These are phyloP conservation scores for Solanum piurae DNA, from an alignment of 257 asterid species.

Conservation along the genomic window DNA sequence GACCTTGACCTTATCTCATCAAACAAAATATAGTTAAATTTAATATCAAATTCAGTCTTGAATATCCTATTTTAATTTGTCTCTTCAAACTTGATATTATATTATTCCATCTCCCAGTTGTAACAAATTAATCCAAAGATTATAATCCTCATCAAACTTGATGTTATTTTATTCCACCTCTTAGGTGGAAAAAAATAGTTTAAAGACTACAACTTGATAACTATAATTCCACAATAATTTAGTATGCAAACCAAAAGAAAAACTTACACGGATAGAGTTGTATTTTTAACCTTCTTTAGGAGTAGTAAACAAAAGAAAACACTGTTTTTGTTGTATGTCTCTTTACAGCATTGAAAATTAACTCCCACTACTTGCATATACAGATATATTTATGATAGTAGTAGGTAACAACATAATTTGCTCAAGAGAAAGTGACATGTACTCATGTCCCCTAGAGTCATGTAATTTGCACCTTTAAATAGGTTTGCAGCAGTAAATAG, in stretches of 20 bases:
- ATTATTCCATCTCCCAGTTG: fast-evolving
- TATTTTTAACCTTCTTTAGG: neutral
- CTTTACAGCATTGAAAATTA: neutral
- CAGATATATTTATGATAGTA: neutral
- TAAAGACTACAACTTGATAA: neutral
- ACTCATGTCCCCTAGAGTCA: neutral
- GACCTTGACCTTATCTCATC: neutral
- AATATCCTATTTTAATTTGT: too few species aligned
- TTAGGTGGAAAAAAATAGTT: neutral
- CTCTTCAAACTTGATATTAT: neutral
- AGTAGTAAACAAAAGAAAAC: neutral
- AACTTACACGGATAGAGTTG: neutral
- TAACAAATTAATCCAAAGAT: too few species aligned
- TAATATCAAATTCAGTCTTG: too few species aligned
- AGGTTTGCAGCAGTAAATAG: neutral
- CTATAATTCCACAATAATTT: neutral
- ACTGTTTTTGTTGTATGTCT: neutral
- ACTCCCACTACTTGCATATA: neutral
- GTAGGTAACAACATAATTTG: neutral
- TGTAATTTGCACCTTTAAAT: neutral
- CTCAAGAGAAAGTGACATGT: neutral
- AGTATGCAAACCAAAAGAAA: neutral
- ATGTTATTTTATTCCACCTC: neutral
- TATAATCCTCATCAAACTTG: neutral
- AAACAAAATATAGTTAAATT: too few species aligned